Conservation (phyloP, 208 protist species). For the Wallacemonas sp. region DNA sequence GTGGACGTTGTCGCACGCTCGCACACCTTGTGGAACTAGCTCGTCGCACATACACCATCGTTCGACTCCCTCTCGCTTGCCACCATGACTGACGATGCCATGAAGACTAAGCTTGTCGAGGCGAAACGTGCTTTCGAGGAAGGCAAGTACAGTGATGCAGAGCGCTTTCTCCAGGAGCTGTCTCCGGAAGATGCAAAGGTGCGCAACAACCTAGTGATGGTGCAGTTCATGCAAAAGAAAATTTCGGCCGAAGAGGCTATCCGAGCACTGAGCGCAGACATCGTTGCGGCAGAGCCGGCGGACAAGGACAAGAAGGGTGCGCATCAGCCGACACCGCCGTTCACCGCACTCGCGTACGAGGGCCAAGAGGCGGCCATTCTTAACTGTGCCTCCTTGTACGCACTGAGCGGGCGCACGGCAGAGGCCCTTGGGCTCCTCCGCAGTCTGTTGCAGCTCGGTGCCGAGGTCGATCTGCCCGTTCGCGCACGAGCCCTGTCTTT, state of each 20-base stretch:
- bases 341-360: constrained; percentile 65
- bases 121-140: constrained; percentile 68
- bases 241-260: constrained; percentile 57
- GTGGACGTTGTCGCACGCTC: too few species aligned
- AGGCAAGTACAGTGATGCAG: constrained; percentile 63
- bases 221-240: constrained; percentile 60
- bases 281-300: constrained; percentile 22
- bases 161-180: constrained; percentile 55
- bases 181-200: constrained; percentile 76
- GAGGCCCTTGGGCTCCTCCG: constrained; percentile 71
- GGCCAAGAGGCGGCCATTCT: constrained; percentile 79
- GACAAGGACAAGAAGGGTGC: constrained; percentile 15
- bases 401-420: constrained; percentile 55
- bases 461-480: constrained; percentile 45
- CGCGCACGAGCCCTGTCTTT: constrained; percentile 64
- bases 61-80: not conserved
- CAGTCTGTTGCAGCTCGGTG: constrained; percentile 55
- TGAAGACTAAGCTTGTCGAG: constrained; percentile 48
- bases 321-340: not conserved
- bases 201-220: constrained; percentile 77
- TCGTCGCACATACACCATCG: too few species aligned
- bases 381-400: constrained; percentile 73
- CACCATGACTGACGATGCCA: constrained; percentile 12
- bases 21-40: not conserved
- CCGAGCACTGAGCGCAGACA: constrained; percentile 13